phyloP scores from a whole-genome alignment of 106 monocot species.

The Dendrobium nobile region DNA sequence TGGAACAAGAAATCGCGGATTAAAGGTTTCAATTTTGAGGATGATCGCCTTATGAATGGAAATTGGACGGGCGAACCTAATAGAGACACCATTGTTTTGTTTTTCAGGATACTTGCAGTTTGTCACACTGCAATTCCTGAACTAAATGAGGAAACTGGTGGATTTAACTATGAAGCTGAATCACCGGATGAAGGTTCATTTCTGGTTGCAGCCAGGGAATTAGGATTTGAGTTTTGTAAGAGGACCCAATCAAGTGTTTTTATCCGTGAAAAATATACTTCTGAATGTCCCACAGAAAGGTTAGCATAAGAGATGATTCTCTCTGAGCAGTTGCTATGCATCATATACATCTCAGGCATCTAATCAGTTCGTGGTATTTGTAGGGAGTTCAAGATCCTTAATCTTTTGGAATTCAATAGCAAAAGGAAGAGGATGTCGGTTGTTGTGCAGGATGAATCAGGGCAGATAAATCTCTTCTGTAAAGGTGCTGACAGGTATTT shows the following conservation, averaged over 20 bases:
- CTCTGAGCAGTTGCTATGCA: neutral
- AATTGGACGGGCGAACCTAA: constrained; percentile 60
- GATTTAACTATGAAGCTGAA: constrained; percentile 65
- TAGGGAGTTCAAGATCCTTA: constrained; percentile 20
- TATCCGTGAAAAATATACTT: constrained; percentile 43
- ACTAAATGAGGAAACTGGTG: constrained; percentile 46
- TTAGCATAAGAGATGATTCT: constrained; percentile 1
- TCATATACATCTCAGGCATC: neutral
- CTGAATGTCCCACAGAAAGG: constrained; percentile 43
- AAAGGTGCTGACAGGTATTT: constrained; percentile 14
- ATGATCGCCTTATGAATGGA: constrained; percentile 63
- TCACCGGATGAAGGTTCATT: constrained; percentile 83
- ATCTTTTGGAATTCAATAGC: constrained; percentile 13
- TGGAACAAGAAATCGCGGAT: constrained; percentile 20
- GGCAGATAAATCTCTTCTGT: constrained; percentile 3
- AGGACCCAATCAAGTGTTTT: constrained; percentile 73
- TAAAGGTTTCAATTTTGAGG: constrained; percentile 72
- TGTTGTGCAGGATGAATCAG: constrained; percentile 8
- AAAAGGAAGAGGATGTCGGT: constrained; percentile 15
- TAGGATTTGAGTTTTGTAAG: constrained; percentile 74
- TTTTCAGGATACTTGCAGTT: constrained; percentile 62
- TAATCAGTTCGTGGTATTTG: neutral
- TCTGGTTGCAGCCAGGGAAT: constrained; percentile 75
- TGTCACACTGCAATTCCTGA: constrained; percentile 88
- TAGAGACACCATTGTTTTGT: constrained; percentile 32